These are phyloP conservation scores for Pyrenophora graminea DNA, from an alignment of 2,329 filamentous ascomycete species.

Conservation along the genomic window DNA sequence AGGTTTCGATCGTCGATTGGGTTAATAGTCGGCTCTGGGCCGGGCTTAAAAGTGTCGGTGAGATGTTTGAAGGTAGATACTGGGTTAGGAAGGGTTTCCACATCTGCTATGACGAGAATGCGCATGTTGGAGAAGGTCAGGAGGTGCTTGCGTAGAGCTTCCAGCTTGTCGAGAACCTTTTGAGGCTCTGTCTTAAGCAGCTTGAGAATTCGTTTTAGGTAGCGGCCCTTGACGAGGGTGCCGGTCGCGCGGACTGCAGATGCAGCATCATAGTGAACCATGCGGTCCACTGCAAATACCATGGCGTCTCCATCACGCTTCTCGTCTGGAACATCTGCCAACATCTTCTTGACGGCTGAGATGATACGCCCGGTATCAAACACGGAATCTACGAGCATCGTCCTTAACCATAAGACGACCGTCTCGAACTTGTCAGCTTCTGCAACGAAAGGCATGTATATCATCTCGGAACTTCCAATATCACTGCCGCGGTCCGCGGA, in stretches of 20 bases:
- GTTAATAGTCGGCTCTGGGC: slow-evolving; percentile 60
- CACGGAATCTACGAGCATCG: slow-evolving; percentile 84
- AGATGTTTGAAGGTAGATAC: slow-evolving; percentile 77
- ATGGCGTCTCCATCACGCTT: slow-evolving; percentile 82
- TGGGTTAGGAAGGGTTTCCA: slow-evolving; percentile 73
- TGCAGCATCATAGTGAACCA: slow-evolving; percentile 77
- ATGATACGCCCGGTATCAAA: slow-evolving; percentile 74
- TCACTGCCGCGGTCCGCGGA: slow-evolving; percentile 68
- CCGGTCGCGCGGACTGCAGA: slow-evolving; percentile 77
- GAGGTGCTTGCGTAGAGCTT: slow-evolving; percentile 73
- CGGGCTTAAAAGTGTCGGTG: slow-evolving; percentile 53
- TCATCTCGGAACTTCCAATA: slow-evolving; percentile 78
- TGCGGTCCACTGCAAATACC: slow-evolving; percentile 67
- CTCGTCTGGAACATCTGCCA: slow-evolving; percentile 88
- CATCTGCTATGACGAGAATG: slow-evolving; percentile 79
- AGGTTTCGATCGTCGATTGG: slow-evolving; percentile 72
- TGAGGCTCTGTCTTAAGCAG: slow-evolving; percentile 77
- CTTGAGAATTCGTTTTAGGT: slow-evolving; percentile 82
- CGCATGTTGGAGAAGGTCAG: slow-evolving; percentile 87
- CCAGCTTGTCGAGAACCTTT: slow-evolving; percentile 75
- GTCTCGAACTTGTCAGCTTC: slow-evolving; percentile 86
- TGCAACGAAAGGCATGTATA: slow-evolving; percentile 80
- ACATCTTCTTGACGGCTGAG: slow-evolving; percentile 73
- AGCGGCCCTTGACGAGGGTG: slow-evolving; percentile 83
- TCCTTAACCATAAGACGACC: slow-evolving; percentile 80